Evolutionary conservation across 345 rosid species (phyloP), one percentile per base, ranked within the genome.

Genomic region (Eucalyptus tenuipes): DNA sequence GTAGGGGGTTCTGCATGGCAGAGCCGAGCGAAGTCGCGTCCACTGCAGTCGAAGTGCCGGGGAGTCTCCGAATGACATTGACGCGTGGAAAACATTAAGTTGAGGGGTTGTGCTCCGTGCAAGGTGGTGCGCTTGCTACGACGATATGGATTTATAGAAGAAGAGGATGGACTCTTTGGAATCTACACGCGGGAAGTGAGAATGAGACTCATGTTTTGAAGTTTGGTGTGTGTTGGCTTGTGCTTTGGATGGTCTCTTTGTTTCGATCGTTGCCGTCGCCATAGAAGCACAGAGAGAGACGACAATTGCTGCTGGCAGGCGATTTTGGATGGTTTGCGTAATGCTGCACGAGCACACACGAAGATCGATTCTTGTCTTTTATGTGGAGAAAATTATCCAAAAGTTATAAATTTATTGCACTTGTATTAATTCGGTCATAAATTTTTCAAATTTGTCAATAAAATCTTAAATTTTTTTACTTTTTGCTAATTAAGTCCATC

Each of bases 391-490:
- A 8, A 8, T 55, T 55, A 20, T 20, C 11, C 25, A 8, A 55
- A 55, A 55, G 11, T 55, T 0, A 2, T 22, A 22, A 22, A 55
- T 1, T 8, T 22, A 53, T 53, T 0, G 2, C 0, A 53, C 0
- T 22, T 53, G 2, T 55, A 22, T 2, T 22, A 4, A 53, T 53
- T 53, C 59, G 0, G 2, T 53, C 0, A 53, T 53, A 53, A 53
- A 22, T 4, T 22, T 53, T 22, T 53, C 11, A 53, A 53, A 18
- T 8, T 53, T 8, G 0, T 53, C 0, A 53, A 53, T 53, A 20
- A 22, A 53, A 22, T 53, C 59, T 0, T 53, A 22, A 53, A 7
- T 0, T 0, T 7, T 53, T 53, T 20, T 20, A 53, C 10, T 53
- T 20, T 20, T 53, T 53, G 0, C 4, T 0, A 53, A 53, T 53